Base-by-base conservation (phyloP, 2,329 filamentous ascomycete species). In the Fusarium sp. region DNA sequence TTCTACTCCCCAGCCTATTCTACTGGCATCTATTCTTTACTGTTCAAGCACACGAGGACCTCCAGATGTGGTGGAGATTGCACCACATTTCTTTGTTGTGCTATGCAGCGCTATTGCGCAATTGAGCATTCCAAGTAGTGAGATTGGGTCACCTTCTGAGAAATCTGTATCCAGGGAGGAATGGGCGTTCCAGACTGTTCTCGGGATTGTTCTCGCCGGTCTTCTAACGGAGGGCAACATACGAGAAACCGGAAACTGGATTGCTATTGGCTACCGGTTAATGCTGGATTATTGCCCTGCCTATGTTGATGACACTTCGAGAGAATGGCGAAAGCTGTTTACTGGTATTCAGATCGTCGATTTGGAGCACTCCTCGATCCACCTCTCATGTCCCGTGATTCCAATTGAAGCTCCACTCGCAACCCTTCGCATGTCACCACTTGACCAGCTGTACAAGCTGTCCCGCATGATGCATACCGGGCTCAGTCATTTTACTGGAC, bases 281-380 rank as follows among this genome's bases (percentile, higher is more conserved):
- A 61, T 61, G 58, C 40, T 61, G 2, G 56, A 61, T 12, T 61
- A 61, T 12, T 61, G 58, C 17, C 56, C 56, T 2, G 58, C 56
- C 4, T 56, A 61, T 12, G 56, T 46, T 8, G 58, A 61, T 0
- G 58, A 61, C 1, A 61, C 57, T 4, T 61, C 57, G 4, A 43
- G 57, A n/a, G 57, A 61, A 6, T 61, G 57, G 57, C 38, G 57
- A 7, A 61, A 61, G 4, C 17, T 61, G 1, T 61, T 60, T 21
- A 61, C 45, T 11, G 57, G 57, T 1, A 61, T 61, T 6, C 57
- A 61, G 7, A 61, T 61, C 2, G 57, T 61, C 14, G 57, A 61
- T 4, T 14, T 61, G 3, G 57, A 61, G 15, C 57, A 61, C n/a
- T 60, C 55, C 1, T 61, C 57, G 3, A 61, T 61, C 1, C 40